A percentile compares a stretch with the other conserved stretches of the same genome.
phyloP scores from a whole-genome alignment of 1,284 basidiomycete genomes.

The Leccinum subatratum region DNA sequence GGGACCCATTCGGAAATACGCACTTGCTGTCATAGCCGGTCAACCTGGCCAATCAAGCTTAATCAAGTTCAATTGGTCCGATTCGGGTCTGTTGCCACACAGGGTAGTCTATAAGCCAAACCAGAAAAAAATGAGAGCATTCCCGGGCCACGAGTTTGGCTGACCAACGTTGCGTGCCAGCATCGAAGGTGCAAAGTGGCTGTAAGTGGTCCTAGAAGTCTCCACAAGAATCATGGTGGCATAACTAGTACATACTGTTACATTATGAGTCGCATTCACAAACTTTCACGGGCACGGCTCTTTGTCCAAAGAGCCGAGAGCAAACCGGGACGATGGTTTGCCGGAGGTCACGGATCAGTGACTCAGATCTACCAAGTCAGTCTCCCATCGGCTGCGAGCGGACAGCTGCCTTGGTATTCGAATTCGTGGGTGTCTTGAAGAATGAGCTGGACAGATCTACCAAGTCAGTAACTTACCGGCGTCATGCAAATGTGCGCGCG shows the following conservation, averaged over 20 bases:
- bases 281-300: background rate
- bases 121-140: background rate
- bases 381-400: too few species aligned
- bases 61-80: background rate
- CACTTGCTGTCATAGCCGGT: background rate
- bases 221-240: background rate
- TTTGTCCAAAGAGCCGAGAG: background rate
- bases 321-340: background rate
- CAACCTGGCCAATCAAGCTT: conserved; percentile 1
- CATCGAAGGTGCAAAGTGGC: background rate
- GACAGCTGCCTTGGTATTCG: too few species aligned
- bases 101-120: background rate
- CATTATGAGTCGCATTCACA: background rate
- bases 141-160: background rate
- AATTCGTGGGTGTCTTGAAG: too few species aligned
- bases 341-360: background rate
- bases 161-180: background rate
- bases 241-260: too few species aligned
- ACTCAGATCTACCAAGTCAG: background rate
- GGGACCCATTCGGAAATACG: background rate
- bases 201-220: background rate
- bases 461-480: background rate
- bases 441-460: too few species aligned
- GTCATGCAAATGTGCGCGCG: background rate
- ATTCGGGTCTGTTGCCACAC: background rate